Percentiles rank a stretch among this genome's conserved stretches.
Conservation (phyloP, 768 basidiomycete genomes). For the Tremella yokohamensis region DNA sequence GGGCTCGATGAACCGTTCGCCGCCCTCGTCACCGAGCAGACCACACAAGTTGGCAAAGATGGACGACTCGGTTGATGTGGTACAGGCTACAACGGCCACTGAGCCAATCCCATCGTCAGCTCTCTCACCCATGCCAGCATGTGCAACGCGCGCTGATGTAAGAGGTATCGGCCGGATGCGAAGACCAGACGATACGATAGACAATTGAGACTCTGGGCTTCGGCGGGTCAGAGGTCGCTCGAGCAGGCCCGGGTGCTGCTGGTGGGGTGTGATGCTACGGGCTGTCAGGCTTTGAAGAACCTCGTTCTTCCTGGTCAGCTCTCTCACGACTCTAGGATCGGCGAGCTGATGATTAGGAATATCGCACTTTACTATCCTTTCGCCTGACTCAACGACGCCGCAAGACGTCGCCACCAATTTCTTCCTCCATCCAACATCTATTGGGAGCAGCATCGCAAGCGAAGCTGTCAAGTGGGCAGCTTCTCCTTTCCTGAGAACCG, state of each 20-base stretch:
- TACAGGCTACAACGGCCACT: conserved; percentile 36
- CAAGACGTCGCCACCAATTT: conserved; percentile 94
- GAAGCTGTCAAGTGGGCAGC: conserved; percentile 65
- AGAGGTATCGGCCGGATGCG: conserved; percentile 69
- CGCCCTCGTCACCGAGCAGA: conserved; percentile 20
- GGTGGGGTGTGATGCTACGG: conserved; percentile 73
- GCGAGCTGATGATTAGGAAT: conserved; percentile 60
- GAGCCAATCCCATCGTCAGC: conserved; percentile 42
- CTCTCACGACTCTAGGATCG: neutral
- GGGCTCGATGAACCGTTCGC: conserved; percentile 7
- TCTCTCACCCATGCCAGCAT: neutral
- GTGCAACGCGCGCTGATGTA: conserved; percentile 2
- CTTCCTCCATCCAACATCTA: conserved; percentile 74
- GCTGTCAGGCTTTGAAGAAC: conserved; percentile 89
- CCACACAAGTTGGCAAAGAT: conserved; percentile 41
- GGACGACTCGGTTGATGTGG: conserved; percentile 44
- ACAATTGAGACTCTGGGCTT: conserved; percentile 92
- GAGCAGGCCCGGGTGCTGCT: conserved; percentile 79
- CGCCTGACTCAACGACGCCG: conserved; percentile 60
- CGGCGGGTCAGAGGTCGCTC: conserved; percentile 81
- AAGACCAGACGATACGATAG: conserved; percentile 92
- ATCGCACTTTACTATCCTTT: conserved; percentile 91
- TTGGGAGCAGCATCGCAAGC: conserved; percentile 73
- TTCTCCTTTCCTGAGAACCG: neutral
- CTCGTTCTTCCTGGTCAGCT: conserved; percentile 76